phyloP scores from a whole-genome alignment of 225 moss, liverwort and hornwort species.

The Physcomitrellopsis africana region DNA sequence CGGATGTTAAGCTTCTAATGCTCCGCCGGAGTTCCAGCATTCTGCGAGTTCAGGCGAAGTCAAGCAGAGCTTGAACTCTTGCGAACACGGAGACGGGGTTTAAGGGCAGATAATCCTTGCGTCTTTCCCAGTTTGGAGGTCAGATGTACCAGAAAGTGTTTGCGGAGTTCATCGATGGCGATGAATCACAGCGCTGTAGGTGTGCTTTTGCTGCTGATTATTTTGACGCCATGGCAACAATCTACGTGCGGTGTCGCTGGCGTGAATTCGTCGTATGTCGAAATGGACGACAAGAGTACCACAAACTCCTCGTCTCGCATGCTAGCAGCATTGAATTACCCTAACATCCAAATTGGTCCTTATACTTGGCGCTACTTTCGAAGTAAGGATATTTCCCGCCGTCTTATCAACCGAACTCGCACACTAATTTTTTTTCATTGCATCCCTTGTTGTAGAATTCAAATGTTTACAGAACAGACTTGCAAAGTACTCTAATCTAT shows the following conservation, averaged over 20 bases:
- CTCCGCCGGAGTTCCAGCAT: too few species aligned
- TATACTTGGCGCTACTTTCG: slow-evolving; percentile 64
- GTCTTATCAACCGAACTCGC: background rate
- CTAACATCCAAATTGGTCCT: slow-evolving; percentile 50
- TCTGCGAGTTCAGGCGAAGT: too few species aligned
- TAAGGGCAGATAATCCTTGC: too few species aligned
- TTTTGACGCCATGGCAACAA: slow-evolving; percentile 23
- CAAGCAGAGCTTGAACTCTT: too few species aligned
- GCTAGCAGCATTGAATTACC: slow-evolving; percentile 47
- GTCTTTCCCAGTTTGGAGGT: background rate
- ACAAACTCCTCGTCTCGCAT: slow-evolving; percentile 29
- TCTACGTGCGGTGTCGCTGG: slow-evolving; percentile 1
- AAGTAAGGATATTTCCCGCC: slow-evolving; percentile 22
- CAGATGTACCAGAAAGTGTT: slow-evolving; percentile 24
- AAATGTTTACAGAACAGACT: background rate
- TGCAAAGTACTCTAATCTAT: background rate
- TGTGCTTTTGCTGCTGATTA: slow-evolving; percentile 21
- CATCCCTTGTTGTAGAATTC: background rate
- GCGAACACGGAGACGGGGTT: too few species aligned
- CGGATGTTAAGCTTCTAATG: too few species aligned
- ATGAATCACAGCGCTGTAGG: slow-evolving; percentile 3
- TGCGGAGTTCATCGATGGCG: slow-evolving; percentile 9
- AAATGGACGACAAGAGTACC: background rate
- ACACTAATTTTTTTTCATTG: background rate
- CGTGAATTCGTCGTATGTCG: background rate